Conservation (phyloP, 331 rosid species). For the Acacia pycnantha region DNA sequence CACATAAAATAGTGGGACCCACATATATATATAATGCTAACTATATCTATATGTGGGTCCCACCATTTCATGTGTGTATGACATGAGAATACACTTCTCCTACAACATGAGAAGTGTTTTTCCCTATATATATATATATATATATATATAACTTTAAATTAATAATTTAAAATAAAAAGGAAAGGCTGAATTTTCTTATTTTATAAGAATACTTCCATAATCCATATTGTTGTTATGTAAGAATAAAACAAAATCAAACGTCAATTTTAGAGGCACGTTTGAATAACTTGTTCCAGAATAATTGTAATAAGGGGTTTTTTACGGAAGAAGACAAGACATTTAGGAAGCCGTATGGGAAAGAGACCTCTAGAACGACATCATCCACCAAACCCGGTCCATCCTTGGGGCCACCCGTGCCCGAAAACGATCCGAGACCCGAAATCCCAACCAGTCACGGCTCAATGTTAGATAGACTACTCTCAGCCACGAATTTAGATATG, state of each 20-base stretch:
- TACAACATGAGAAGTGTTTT: too few relatives aligned
- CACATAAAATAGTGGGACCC: too few relatives aligned
- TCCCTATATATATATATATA: too few relatives aligned
- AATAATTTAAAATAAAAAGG: too few relatives aligned
- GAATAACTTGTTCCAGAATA: not conserved
- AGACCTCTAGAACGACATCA: conserved; percentile 18
- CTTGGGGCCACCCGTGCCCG: not conserved
- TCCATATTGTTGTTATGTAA: not conserved
- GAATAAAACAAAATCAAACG: not conserved
- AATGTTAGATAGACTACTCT: not conserved
- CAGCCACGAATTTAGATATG: conserved; percentile 51
- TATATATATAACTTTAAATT: not conserved
- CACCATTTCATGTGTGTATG: too few relatives aligned
- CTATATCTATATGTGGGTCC: too few relatives aligned
- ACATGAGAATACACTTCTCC: too few relatives aligned
- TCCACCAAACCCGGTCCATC: conserved; percentile 32
- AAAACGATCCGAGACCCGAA: not conserved
- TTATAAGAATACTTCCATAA: too few relatives aligned
- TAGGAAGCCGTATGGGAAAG: not conserved
- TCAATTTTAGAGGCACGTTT: not conserved
- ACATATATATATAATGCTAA: too few relatives aligned
- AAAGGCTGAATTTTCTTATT: too few relatives aligned
- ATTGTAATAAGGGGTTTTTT: not conserved
- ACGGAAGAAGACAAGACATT: not conserved
- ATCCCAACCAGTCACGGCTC: not conserved